phyloP scores from a whole-genome alignment of 345 rosid species.

The Kernera saxatilis region DNA sequence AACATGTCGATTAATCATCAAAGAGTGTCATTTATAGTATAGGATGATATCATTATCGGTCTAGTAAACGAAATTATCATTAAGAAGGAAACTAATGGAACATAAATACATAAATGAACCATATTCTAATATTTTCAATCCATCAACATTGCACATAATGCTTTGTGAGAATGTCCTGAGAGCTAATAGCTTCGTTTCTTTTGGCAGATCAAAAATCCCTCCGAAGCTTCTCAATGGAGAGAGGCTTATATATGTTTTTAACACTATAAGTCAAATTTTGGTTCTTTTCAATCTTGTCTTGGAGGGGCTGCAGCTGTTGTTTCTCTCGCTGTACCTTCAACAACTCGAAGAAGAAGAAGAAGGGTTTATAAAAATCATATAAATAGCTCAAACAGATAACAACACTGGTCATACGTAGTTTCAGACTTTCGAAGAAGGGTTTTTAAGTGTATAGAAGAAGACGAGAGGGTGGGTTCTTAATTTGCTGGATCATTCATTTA shows the following conservation, averaged over 20 bases:
- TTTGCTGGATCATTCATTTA: background rate
- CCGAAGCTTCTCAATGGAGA: background rate
- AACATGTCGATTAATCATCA: too few relatives aligned
- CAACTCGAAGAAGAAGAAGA: too few relatives aligned
- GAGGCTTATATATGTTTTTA: background rate
- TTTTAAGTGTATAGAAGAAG: background rate
- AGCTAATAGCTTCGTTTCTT: slow-evolving; percentile 8
- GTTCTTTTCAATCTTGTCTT: slow-evolving; percentile 41
- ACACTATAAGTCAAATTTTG: slow-evolving; percentile 20
- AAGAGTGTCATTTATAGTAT: too few relatives aligned
- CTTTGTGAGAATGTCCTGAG: slow-evolving; percentile 10
- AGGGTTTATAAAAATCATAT: too few relatives aligned
- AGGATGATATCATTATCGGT: background rate
- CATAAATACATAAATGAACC: slow-evolving; percentile 11
- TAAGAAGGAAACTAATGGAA: background rate
- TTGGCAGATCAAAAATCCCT: slow-evolving; percentile 18
- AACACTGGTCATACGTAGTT: background rate
- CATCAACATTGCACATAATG: slow-evolving; percentile 1
- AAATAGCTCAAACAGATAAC: too few relatives aligned
- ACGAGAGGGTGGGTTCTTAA: background rate
- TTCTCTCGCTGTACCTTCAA: slow-evolving; percentile 41
- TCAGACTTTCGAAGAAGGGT: too few relatives aligned
- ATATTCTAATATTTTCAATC: slow-evolving; percentile 1
- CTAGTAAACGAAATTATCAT: background rate
- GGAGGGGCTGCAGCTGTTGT: slow-evolving; percentile 40